phyloP scores from a whole-genome alignment of 1,284 basidiomycete genomes.

The Ceratobasidium theobromae region DNA sequence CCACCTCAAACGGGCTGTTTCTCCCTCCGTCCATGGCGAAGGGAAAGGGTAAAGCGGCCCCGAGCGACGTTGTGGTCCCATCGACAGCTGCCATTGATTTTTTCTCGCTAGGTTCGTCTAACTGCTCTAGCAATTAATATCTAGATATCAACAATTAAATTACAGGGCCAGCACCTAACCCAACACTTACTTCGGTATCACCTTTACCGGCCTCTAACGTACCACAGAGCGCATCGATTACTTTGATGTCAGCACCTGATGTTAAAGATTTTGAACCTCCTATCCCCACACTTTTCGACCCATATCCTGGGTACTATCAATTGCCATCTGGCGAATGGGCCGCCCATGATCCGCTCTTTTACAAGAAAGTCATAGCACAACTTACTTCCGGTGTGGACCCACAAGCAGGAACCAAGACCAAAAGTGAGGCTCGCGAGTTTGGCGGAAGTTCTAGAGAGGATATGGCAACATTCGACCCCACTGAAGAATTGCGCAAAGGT shows the following conservation, averaged over 20 bases:
- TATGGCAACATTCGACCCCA: conserved; percentile 65
- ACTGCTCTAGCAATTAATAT: too few species aligned
- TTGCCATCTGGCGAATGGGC: conserved; percentile 79
- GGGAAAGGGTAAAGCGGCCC: conserved; percentile 29
- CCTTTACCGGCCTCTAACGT: conserved; percentile 34
- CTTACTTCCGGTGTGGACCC: conserved; percentile 25
- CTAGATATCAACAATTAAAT: too few species aligned
- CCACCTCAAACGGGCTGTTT: conserved; percentile 27
- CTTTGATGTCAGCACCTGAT: conserved; percentile 65
- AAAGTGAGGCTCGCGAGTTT: conserved; percentile 63
- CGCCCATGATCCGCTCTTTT: conserved; percentile 75
- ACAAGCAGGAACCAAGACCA: conserved; percentile 41
- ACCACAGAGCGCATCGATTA: conserved; percentile 37
- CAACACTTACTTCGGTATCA: conserved; percentile 38
- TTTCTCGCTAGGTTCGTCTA: conserved; percentile 60
- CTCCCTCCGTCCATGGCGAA: conserved; percentile 41
- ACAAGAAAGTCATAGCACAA: conserved; percentile 66
- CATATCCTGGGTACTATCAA: conserved; percentile 87
- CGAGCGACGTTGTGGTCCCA: conserved; percentile 42
- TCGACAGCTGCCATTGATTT: conserved; percentile 64
- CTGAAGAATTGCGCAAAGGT: conserved; percentile 64
- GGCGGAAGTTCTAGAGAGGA: conserved; percentile 49
- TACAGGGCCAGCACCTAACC: too few species aligned
- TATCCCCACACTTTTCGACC: conserved; percentile 70
- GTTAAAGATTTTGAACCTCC: conserved; percentile 73